Percentiles rank a stretch among this genome's conserved stretches.
Conservation (phyloP, 805 yeast genomes). For the Torulaspora franciscae region DNA sequence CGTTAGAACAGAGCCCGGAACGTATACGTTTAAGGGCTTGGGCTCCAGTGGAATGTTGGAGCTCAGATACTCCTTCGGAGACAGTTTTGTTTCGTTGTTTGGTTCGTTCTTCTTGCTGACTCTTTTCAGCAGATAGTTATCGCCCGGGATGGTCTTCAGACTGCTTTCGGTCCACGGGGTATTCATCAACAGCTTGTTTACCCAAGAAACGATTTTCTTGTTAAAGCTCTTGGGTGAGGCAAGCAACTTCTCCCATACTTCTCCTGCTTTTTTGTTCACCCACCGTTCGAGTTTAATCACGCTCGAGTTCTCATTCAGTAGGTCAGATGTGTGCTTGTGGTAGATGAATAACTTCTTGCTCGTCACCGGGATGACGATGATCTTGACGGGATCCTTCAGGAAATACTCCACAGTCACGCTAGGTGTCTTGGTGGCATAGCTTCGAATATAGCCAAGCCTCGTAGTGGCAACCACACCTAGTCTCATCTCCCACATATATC, state of each 20-base stretch:
- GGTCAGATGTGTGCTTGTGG: conserved; percentile 51
- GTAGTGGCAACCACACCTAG: background rate
- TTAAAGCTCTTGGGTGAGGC: conserved; percentile 54
- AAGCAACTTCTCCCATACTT: conserved; percentile 59
- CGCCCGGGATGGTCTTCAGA: conserved; percentile 70
- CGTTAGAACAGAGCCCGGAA: conserved; percentile 41
- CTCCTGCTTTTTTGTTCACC: conserved; percentile 46
- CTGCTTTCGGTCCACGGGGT: conserved; percentile 80
- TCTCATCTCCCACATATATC: background rate
- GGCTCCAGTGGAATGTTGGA: conserved; percentile 15
- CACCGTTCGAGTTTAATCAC: conserved; percentile 41
- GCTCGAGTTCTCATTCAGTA: conserved; percentile 36
- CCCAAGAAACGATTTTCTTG: conserved; percentile 49
- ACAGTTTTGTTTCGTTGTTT: conserved; percentile 15
- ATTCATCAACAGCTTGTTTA: conserved; percentile 50
- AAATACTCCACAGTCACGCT: conserved; percentile 16
- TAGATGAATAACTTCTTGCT: conserved; percentile 55
- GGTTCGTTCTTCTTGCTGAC: conserved; percentile 13
- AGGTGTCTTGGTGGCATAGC: conserved; percentile 5
- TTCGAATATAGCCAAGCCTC: background rate
- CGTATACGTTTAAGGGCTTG: conserved; percentile 44
- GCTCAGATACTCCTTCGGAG: conserved; percentile 16
- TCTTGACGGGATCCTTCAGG: conserved; percentile 46
- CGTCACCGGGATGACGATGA: conserved; percentile 71
- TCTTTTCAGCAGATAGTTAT: conserved; percentile 45